Percentiles rank a stretch among this genome's conserved stretches.
Evolutionary conservation across 2,329 filamentous ascomycete genomes (phyloP).

Genomic region (Drechslerella dactyloides): DNA sequence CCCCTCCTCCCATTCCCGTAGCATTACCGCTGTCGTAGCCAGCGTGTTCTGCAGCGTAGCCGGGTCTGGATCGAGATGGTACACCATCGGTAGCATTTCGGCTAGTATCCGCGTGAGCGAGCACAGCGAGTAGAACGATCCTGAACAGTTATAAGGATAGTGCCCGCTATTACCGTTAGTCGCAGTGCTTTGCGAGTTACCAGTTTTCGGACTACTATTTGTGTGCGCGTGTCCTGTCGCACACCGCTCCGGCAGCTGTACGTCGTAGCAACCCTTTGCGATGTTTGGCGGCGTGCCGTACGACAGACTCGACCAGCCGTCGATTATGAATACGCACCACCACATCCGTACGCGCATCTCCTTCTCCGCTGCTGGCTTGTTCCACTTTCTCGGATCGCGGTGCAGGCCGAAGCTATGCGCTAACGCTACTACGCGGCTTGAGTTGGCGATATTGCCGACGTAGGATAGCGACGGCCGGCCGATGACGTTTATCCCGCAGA

Average conservation of each 20-base stretch:
- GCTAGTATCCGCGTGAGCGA: constrained; percentile 60
- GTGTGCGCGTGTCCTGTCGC: background rate
- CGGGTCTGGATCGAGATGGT: constrained; percentile 37
- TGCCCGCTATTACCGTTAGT: constrained; percentile 47
- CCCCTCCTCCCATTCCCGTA: constrained; percentile 28
- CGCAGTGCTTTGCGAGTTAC: constrained; percentile 54
- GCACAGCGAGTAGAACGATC: constrained; percentile 61
- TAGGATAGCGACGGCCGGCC: constrained; percentile 68
- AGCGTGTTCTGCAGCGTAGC: constrained; percentile 16
- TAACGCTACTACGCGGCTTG: constrained; percentile 64
- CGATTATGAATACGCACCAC: constrained; percentile 66
- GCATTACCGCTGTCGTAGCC: constrained; percentile 23
- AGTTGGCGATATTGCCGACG: constrained; percentile 64
- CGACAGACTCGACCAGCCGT: constrained; percentile 65
- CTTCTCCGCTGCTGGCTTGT: constrained; percentile 64
- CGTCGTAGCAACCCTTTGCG: constrained; percentile 61
- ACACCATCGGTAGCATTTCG: constrained; percentile 47
- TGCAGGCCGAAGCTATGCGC: constrained; percentile 66
- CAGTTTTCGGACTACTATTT: constrained; percentile 11
- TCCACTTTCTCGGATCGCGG: constrained; percentile 64
- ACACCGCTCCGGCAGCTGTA: constrained; percentile 59
- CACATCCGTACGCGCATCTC: constrained; percentile 64
- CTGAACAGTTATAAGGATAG: constrained; percentile 54
- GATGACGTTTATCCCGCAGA: constrained; percentile 66
- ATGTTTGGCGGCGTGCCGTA: constrained; percentile 65